These are phyloP conservation scores for Trichosanthes truncata DNA, from an alignment of 306 rosid species.

Conservation along the genomic window DNA sequence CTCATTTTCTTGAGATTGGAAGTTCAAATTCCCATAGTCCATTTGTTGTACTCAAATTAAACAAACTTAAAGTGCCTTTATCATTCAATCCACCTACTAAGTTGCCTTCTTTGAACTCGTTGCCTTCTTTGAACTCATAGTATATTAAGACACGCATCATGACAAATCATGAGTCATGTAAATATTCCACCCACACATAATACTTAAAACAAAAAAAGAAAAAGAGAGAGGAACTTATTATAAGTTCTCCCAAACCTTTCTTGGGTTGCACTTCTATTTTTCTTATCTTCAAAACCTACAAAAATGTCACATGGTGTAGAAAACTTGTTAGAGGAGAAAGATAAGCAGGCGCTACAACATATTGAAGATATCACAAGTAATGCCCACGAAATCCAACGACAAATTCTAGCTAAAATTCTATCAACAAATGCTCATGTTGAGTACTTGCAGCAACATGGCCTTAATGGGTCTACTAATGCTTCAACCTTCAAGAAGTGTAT, in stretches of 20 bases:
- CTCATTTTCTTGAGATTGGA: no score
- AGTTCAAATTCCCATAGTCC: no score
- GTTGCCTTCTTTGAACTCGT: no score
- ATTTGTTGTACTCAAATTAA: no score
- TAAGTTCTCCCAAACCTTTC: not conserved
- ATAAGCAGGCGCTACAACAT: conserved; percentile 21
- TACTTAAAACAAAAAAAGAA: no score
- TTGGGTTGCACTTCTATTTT: not conserved
- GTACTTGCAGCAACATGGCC: not conserved
- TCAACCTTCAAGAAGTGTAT: not conserved
- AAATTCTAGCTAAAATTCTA: not conserved
- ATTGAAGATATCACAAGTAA: conserved; percentile 44
- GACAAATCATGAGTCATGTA: no score
- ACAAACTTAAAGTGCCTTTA: no score
- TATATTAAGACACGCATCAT: no score
- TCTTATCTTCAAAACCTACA: not conserved
- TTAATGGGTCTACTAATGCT: not conserved
- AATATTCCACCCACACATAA: no score
- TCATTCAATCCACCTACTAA: no score
- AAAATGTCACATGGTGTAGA: not conserved
- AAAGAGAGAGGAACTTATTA: no score
- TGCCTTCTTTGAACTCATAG: no score
- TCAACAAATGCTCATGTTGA: not conserved
- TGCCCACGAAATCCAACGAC: conserved; percentile 31
- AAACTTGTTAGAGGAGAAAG: not conserved